Percentiles rank a stretch among this genome's conserved stretches.
phyloP scores from a whole-genome alignment of 2,329 filamentous ascomycete species.

The Exserohilum rostratum region DNA sequence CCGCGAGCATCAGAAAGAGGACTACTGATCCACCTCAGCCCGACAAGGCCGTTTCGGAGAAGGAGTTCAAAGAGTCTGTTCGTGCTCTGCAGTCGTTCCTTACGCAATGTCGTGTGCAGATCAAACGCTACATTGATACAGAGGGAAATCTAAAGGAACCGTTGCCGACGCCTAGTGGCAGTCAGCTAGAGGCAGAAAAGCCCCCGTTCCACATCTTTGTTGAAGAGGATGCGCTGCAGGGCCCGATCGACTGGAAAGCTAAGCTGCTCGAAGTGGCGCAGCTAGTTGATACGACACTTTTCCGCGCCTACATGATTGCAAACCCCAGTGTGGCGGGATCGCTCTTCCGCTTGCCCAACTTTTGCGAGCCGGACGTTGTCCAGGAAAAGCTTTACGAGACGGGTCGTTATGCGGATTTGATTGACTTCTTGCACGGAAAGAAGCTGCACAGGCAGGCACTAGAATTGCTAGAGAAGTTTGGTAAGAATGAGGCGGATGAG shows the following conservation, averaged over 20 bases:
- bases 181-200: constrained; percentile 44
- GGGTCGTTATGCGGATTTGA: constrained; percentile 86
- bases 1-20: constrained; percentile 58
- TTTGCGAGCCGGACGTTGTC: constrained; percentile 94
- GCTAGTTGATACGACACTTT: constrained; percentile 90
- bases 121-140: constrained; percentile 65
- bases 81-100: constrained; percentile 85
- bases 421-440: constrained; percentile 98
- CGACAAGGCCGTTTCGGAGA: constrained; percentile 68
- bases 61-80: constrained; percentile 81
- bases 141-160: constrained; percentile 65
- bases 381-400: constrained; percentile 90
- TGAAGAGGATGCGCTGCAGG: constrained; percentile 32
- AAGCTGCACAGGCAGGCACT: constrained; percentile 87
- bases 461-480: constrained; percentile 81
- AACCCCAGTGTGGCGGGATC: constrained; percentile 83
- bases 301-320: constrained; percentile 93
- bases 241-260: constrained; percentile 65
- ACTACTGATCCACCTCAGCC: constrained; percentile 53
- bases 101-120: constrained; percentile 75
- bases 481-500: constrained; percentile 59
- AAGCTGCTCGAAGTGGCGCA: constrained; percentile 78
- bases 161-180: constrained; percentile 55
- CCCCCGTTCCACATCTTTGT: constrained; percentile 55
- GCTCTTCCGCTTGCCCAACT: constrained; percentile 94